Percentiles rank a stretch among this genome's conserved stretches.
phyloP scores from a whole-genome alignment of 306 rosid genomes.

The Cucumis melo region DNA sequence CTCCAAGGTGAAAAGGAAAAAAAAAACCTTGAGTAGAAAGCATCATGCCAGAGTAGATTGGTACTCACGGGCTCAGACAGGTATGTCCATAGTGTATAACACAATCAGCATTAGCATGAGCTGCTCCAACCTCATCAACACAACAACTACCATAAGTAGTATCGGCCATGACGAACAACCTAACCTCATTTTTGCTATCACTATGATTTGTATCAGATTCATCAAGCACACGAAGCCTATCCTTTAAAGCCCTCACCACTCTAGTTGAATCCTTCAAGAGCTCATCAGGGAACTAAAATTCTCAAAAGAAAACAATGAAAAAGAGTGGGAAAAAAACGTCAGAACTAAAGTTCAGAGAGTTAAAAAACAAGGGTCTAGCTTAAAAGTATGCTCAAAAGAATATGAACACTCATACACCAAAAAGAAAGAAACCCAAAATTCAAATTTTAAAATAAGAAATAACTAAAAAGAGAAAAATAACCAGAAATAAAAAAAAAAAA shows the following conservation, averaged over 20 bases:
- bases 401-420: too few species aligned
- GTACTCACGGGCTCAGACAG: constrained; percentile 80
- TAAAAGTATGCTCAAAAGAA: background rate
- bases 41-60: background rate
- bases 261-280: constrained; percentile 57
- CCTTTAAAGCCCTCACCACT: constrained; percentile 45
- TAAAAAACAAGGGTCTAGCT: background rate
- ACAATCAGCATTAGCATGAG: constrained; percentile 55
- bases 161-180: constrained; percentile 78
- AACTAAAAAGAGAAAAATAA: background rate
- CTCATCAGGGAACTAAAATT: constrained; percentile 69
- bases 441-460: background rate
- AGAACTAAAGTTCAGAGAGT: background rate
- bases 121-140: constrained; percentile 88
- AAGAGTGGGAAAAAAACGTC: background rate
- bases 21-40: background rate
- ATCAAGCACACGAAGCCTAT: constrained; percentile 23
- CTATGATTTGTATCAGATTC: constrained; percentile 7
- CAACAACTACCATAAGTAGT: constrained; percentile 87
- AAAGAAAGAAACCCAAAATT: background rate
- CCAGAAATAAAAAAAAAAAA: background rate
- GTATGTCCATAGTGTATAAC: constrained; percentile 89
- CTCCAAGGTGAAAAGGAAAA: background rate
- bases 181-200: constrained; percentile 20
- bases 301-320: background rate